Conservation (phyloP, 2,329 filamentous ascomycete genomes). For the Sordariomycetes sp. region DNA sequence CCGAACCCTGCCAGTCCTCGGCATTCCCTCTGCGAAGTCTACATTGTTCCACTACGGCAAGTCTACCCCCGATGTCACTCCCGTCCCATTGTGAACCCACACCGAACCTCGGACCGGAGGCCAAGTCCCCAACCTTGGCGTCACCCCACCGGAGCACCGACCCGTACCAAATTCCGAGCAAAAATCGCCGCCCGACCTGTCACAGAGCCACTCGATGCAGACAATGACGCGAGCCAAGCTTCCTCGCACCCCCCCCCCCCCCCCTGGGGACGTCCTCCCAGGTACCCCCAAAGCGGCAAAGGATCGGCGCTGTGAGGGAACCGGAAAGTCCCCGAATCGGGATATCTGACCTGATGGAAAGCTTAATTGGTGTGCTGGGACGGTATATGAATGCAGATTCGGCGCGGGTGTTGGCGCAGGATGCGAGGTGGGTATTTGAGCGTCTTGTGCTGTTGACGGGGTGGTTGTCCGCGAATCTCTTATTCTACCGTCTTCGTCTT, state of each 20-base stretch:
- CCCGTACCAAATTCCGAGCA: not conserved
- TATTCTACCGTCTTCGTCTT: too few species aligned
- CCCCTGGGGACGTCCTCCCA: not conserved
- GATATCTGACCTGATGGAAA: not conserved
- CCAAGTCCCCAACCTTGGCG: not conserved
- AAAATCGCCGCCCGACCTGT: not conserved
- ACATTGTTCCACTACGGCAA: not conserved
- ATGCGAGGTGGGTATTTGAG: too few species aligned
- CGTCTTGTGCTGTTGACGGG: too few species aligned
- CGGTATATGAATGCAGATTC: not conserved
- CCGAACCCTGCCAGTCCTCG: not conserved
- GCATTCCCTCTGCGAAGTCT: not conserved
- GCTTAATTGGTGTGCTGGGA: not conserved
- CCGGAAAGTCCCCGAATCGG: not conserved
- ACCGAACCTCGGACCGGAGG: not conserved
- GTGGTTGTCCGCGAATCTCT: too few species aligned
- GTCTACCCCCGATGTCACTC: not conserved
- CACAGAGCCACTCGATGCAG: not conserved
- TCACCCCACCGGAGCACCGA: too few species aligned
- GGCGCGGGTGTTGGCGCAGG: too few species aligned
- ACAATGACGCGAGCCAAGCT: not conserved
- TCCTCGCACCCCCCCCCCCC: not conserved
- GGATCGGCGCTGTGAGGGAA: not conserved
- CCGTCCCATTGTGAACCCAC: not conserved
- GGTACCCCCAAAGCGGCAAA: not conserved